phyloP scores from a whole-genome alignment of 2,329 filamentous ascomycete genomes.

The Trichoderma guizhouense region DNA sequence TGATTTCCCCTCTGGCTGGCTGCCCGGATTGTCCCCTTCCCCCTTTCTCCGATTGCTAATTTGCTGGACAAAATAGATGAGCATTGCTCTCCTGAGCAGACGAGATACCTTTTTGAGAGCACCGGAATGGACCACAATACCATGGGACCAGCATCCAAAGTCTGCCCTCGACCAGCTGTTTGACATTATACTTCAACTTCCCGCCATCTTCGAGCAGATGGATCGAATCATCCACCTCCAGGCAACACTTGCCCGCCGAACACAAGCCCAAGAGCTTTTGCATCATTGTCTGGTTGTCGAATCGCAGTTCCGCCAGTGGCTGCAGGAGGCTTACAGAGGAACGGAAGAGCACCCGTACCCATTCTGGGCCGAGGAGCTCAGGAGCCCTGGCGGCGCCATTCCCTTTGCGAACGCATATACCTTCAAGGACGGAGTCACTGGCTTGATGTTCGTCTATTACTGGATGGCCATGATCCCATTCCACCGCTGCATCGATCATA shows the following conservation, averaged over 20 bases:
- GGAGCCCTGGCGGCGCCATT: constrained; percentile 30
- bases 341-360: constrained; percentile 30
- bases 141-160: constrained; percentile 52
- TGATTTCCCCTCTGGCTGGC: not conserved
- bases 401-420: constrained; percentile 45
- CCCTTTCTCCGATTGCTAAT: not conserved
- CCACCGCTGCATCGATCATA: constrained; percentile 44
- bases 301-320: constrained; percentile 47
- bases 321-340: constrained; percentile 30
- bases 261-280: constrained; percentile 48
- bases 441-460: constrained; percentile 50
- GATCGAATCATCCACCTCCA: constrained; percentile 42
- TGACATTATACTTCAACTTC: constrained; percentile 48
- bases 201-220: constrained; percentile 43
- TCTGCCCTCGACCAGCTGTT: constrained; percentile 50
- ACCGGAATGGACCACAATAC: constrained; percentile 49
- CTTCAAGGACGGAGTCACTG: constrained; percentile 44
- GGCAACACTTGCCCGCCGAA: constrained; percentile 40
- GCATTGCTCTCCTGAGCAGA: constrained; percentile 48
- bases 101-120: constrained; percentile 49
- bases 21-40: not conserved
- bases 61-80: constrained; percentile 34
- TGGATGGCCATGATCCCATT: constrained; percentile 52
- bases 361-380: constrained; percentile 40
- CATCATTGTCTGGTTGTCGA: constrained; percentile 47